Base-by-base conservation (phyloP, 768 basidiomycete species). In the Serendipita vermifera region DNA sequence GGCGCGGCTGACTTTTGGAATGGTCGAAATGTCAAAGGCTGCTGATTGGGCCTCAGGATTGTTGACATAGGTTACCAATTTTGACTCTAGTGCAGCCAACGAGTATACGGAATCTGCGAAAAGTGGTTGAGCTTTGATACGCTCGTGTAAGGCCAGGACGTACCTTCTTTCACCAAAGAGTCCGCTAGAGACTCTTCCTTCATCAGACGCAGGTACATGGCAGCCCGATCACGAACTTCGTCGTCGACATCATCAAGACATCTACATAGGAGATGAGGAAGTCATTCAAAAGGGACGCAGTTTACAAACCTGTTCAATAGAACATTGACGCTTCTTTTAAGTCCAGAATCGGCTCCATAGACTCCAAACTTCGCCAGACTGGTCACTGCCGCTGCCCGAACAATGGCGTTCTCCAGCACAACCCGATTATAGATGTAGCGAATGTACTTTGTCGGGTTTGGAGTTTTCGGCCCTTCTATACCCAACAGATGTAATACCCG, bases 351-450 rank as follows among this genome's bases (percentile, higher is more conserved):
- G 3, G 77, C 70, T 14, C 88, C 84, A 64, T 89, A 88, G 53
- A 96, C 83, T 56, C 96, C 96, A 62, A 99, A 98, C 72, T 98
- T 98, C 54, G 91, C 96, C 67, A 99, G 72, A 63, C 86, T 89
- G 17, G 89, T 76, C 7, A 99, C 94, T 22, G 96, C 96, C 1
- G 96, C 96, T 17, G 96, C 94, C 59, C 96, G 77, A 53, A 99
- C 96, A 41, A 93, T 92, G 3, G 96, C 91, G 63, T 98, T 99
- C 71, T 99, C 96, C 63, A 99, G 73, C 14, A 99, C 92, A 22
- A 99, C 96, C 27, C 96, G 91, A 71, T 99, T 99, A 72, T 99
- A 99, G 66, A 99, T 99, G 75, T 93, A 98, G 39, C 96, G 87
- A 67, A 99, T 99, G 67, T 94, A 99, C 71, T 97, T 98, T 54